Base-by-base conservation (phyloP, 495 filamentous ascomycete genomes). In the Aspergillus saccharolyticus region DNA sequence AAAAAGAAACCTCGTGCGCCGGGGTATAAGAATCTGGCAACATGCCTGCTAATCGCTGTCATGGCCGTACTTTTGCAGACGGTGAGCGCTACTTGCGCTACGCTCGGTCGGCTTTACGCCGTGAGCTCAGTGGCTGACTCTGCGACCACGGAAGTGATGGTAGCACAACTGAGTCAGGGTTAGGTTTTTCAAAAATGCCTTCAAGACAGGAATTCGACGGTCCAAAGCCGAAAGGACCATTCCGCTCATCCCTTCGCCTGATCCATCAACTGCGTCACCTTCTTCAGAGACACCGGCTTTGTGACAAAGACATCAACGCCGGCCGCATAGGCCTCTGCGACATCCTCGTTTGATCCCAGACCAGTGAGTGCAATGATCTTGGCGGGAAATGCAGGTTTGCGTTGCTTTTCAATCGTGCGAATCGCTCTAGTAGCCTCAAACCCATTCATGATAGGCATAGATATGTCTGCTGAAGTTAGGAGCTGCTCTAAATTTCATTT, bases 361-460 rank as follows among this genome's bases (percentile, higher is more conserved):
- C 85, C 85, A 1, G 85, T 87, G 15, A 87, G 70, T 0, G 85
- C 82, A 43, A 88, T 81, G 46, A 88, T 79, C 25, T 71, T 74
- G 12, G 74, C 72, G 1, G 72, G 71, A 1, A 20, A 17, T 6
- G n/a, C 2, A 3, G 24, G 22, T 4, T 30, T 42, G 55, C 66
- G 85, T 79, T 56, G 81, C 68, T 19, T 66, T 68, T 65, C 63
- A 16, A 62, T 42, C 21, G 53, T 53, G 16, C 84, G 73, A 54
- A 87, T 85, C 17, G 71, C 69, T 7, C 73, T 71, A 4, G 82
- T 84, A 15, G 83, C 77, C 58, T 83, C 81, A 18, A 86, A 74
- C 14, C 84, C 84, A 53, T 85, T 80, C 70, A 87, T 80, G 0
- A 86, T 60, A 0, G 85, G 85, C 85, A 88, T 88, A 46, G 79